Base-by-base conservation (phyloP, 1,139 yeast genomes). In the Hansenula lynferdii region DNA sequence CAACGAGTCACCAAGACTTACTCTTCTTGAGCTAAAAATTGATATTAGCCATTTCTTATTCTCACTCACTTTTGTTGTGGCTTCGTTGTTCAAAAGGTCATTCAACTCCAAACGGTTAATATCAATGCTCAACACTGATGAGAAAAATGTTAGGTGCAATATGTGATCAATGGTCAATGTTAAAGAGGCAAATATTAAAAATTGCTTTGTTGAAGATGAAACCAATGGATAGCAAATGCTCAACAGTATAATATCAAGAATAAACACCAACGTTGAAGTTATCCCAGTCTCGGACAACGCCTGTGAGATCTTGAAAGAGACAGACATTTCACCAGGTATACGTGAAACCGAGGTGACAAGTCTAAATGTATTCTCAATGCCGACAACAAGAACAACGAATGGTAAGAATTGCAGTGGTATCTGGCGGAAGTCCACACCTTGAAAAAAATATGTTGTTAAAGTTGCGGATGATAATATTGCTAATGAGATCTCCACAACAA, bases 71-170 rank as follows among this genome's bases (percentile, higher is more conserved):
- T n/a, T n/a, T n/a, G n/a, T n/a, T n/a, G n/a, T n/a, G n/a, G n/a
- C 6, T 18, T 40, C 44, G 15, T 41, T 53, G 42, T 56, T 57
- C 28, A 75, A 50, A 26, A 78, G 56, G 43, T 80, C 86, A 10
- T 75, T 73, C 17, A 82, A 64, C 50, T 82, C 89, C 29, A 72
- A 58, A 40, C 87, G 68, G 32, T 78, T 72, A 34, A 81, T 62
- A 60, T 86, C 95, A 33, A 85, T 72, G 22, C 81, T 70, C 15
- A 85, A 60, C 0, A 83, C 75, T 0, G 89, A 80, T 1, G 79
- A 65, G 43, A 84, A 73, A 54, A 69, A 84, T 0, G 90, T 75
- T 37, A 77, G 53, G 48, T 81, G 87, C 34, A 85, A 60, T 4
- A 70, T 41, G 48, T 75, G 78, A 49, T 83, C 87, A 29, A 80